Evolutionary conservation across 129 eudicot species (phyloP), one percentile per base, ranked within the genome.

Genomic region (Lactuca saligna): DNA sequence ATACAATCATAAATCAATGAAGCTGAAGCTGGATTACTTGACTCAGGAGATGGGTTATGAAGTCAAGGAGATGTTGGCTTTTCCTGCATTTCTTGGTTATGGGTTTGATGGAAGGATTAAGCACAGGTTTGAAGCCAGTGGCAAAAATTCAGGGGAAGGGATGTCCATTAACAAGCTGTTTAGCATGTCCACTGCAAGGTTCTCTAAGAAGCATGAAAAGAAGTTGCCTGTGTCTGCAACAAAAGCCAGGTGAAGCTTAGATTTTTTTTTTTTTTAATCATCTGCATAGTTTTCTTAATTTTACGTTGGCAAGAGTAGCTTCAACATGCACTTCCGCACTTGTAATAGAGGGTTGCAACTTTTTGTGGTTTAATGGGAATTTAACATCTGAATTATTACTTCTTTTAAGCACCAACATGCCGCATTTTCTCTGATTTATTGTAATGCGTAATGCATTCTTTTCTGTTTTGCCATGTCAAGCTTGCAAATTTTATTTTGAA

Each of bases 61-160:
- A 56, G 85, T 93, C 16, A 79, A 77, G 63, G 98, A 93, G 81
- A 73, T 87, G 29, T 60, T 93, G 83, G 76, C 85, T 46, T 93
- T 93, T 74, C 98, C 98, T 71, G 95, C 98, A 17, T 93, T 89
- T 80, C 98, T 93, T 63, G 98, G 98, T 49, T 93, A 93, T 62
- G 86, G 89, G 51, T 90, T 93, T 63, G 85, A 93, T 83, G 86
- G 78, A 7, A 85, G 98, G 85, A 92, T 92, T 15, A 92, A 88
- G 74, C 87, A 82, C 65, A 78, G 98, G 70, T 88, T 84, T 73
- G 98, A 92, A 84, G 95, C 65, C 6, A 81, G 64, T 71, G 87
- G 75, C 71, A 76, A 83, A 65, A 50, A 71, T 60, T 60, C 72
- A 25, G 96, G 96, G 6, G 85, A 92, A 77, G 95, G 84, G 29